A percentile compares a stretch with the other conserved stretches of the same genome.
Evolutionary conservation across 192 early-diverging fungal genomes (phyloP).

Genomic region (Gigaspora rosea): DNA sequence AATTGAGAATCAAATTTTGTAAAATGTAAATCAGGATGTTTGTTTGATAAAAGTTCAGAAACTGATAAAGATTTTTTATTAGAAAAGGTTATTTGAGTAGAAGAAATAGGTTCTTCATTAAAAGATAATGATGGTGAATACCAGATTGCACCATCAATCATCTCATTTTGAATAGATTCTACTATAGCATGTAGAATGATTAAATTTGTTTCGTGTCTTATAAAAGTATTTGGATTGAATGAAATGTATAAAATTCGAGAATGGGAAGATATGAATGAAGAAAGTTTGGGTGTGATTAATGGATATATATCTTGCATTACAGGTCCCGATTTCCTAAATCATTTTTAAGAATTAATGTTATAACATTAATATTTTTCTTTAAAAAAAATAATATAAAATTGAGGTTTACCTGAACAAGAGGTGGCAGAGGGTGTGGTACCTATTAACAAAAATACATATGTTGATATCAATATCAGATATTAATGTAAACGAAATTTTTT

Average conservation of each 20-base stretch:
- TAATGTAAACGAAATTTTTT: neutral
- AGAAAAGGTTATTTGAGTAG: too few species aligned
- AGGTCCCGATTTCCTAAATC: conserved; percentile 42
- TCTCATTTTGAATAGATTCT: too few species aligned
- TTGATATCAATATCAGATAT: neutral
- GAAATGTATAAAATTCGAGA: conserved; percentile 34
- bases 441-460: neutral
- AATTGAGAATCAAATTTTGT: too few species aligned
- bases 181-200: conserved; percentile 34
- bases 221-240: conserved; percentile 36
- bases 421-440: conserved; percentile 11
- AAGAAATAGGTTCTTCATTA: too few species aligned
- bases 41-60: too few species aligned
- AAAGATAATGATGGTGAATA: too few species aligned
- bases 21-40: too few species aligned
- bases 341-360: neutral
- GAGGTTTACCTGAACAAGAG: too few species aligned
- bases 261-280: conserved; percentile 19
- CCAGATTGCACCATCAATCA: too few species aligned
- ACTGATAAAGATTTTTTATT: too few species aligned
- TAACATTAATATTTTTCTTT: neutral
- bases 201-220: conserved; percentile 36
- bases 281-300: neutral
- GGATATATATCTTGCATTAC: conserved; percentile 35
- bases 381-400: too few species aligned